Evolutionary conservation across 768 basidiomycete genomes (phyloP).

Genomic region (Mycena galopus): DNA sequence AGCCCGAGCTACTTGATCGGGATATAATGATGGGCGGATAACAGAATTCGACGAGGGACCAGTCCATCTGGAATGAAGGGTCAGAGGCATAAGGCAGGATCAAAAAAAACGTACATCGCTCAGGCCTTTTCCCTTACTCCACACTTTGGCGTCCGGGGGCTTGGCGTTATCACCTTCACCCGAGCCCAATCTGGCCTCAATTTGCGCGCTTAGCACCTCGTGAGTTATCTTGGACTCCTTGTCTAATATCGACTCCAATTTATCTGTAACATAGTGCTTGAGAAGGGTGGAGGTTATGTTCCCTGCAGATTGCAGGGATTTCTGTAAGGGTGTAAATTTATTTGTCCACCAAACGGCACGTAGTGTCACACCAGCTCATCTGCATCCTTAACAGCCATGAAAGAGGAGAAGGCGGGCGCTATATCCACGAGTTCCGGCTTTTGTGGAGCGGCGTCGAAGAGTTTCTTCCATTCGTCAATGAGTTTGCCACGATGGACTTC

Average conservation of each 20-base stretch:
- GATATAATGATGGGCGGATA: constrained; percentile 98
- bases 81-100: constrained; percentile 21
- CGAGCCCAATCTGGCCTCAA: constrained; percentile 90
- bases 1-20: constrained; percentile 83
- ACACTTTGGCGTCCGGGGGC: constrained; percentile 93
- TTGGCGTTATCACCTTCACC: constrained; percentile 83
- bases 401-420: constrained; percentile 76
- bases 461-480: constrained; percentile 86
- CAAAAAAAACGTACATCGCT: constrained; percentile 70
- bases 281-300: constrained; percentile 88
- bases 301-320: constrained; percentile 80
- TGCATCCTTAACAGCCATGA: constrained; percentile 91
- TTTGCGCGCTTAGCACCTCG: constrained; percentile 85
- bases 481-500: constrained; percentile 90
- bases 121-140: constrained; percentile 83
- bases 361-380: constrained; percentile 83
- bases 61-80: constrained; percentile 77
- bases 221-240: constrained; percentile 92
- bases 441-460: constrained; percentile 62
- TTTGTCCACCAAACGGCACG: constrained; percentile 26
- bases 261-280: constrained; percentile 86
- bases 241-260: constrained; percentile 92
- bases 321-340: constrained; percentile 59
- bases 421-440: constrained; percentile 88
- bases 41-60: constrained; percentile 91